A percentile compares a stretch with the other conserved stretches of the same genome.
These are phyloP conservation scores for Hanseniaspora meyeri DNA, from an alignment of 805 yeast genomes.

Conservation along the genomic window DNA sequence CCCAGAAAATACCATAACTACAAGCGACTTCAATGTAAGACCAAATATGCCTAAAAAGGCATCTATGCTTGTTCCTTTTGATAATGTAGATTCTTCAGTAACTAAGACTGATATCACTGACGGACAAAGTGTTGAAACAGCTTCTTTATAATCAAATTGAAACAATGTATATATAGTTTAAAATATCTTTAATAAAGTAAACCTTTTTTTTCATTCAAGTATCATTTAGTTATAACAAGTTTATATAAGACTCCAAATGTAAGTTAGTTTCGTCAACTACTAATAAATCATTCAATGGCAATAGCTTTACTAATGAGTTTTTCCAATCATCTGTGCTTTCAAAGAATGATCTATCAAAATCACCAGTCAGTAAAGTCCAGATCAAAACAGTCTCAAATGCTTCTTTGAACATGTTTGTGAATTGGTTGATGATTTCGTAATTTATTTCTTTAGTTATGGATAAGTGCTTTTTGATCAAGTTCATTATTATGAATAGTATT, in stretches of 20 bases:
- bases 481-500: background rate
- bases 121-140: slow-evolving; percentile 12
- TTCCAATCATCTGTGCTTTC: slow-evolving; percentile 7
- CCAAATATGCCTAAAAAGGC: slow-evolving; percentile 5
- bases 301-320: background rate
- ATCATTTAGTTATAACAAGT: background rate
- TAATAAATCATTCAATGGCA: background rate
- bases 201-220: background rate
- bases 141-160: slow-evolving; percentile 5
- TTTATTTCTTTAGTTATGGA: background rate
- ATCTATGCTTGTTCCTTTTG: slow-evolving; percentile 7
- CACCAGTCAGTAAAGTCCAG: slow-evolving; percentile 12
- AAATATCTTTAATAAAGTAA: background rate
- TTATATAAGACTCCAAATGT: background rate
- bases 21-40: background rate
- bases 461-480: background rate
- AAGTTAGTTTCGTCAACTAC: background rate
- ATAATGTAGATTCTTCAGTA: slow-evolving; percentile 12
- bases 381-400: slow-evolving; percentile 4
- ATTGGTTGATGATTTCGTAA: background rate
- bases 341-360: slow-evolving; percentile 3
- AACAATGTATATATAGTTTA: background rate
- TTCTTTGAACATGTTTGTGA: background rate
- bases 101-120: slow-evolving; percentile 8
- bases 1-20: background rate